Evolutionary conservation across 331 rosid species (phyloP).

Genomic region (Malus hybrid): DNA sequence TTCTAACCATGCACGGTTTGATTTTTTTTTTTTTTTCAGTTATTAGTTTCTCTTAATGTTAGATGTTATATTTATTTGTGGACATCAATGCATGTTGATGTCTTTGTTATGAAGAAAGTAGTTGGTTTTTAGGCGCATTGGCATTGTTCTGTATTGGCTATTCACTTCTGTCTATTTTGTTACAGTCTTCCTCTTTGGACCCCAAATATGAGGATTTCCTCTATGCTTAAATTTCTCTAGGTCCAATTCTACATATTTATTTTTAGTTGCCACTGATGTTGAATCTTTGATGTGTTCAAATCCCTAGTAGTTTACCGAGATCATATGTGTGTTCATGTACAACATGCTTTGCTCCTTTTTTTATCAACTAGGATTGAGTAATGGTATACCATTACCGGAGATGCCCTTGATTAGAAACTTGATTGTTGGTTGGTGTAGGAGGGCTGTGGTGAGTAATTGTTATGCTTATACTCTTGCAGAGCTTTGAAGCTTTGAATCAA

Average conservation of each 20-base stretch:
- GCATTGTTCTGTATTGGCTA: background rate
- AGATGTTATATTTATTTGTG: background rate
- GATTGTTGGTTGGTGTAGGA: background rate
- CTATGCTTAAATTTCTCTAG: no score
- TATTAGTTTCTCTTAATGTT: background rate
- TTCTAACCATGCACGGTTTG: background rate
- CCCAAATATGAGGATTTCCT: background rate
- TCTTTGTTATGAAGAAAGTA: no score
- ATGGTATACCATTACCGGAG: background rate
- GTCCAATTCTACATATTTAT: no score
- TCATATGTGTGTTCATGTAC: background rate
- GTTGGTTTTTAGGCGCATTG: no score
- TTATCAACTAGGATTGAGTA: background rate
- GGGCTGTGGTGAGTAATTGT: background rate
- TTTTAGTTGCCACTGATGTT: background rate
- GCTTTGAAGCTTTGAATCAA: constrained; percentile 97
- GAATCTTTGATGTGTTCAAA: no score
- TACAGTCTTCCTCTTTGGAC: background rate
- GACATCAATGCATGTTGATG: background rate
- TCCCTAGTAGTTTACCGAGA: background rate
- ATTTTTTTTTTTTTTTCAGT: background rate
- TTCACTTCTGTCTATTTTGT: background rate
- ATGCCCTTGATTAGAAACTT: background rate
- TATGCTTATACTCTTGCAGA: constrained; percentile 30
- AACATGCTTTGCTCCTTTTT: background rate